These are phyloP conservation scores for Thelephora ganbajun DNA, from an alignment of 768 basidiomycete genomes.

Conservation along the genomic window DNA sequence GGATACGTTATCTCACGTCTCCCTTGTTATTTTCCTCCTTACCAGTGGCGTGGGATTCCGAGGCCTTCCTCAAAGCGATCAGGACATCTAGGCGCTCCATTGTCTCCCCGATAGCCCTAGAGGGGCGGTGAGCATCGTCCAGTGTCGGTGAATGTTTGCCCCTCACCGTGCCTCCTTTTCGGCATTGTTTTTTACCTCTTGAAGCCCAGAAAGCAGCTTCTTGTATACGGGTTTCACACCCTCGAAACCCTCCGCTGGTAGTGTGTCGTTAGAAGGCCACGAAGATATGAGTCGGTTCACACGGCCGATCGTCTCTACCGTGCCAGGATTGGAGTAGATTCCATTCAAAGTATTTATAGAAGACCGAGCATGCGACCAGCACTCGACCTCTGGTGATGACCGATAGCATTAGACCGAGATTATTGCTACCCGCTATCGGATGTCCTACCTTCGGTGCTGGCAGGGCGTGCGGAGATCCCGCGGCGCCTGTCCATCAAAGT, in stretches of 20 bases:
- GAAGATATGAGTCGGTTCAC: constrained; percentile 59
- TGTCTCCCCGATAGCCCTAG: constrained; percentile 57
- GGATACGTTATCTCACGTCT: not conserved
- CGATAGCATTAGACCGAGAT: constrained; percentile 5
- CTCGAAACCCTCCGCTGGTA: constrained; percentile 56
- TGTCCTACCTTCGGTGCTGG: constrained; percentile 59
- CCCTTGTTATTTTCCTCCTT: constrained; percentile 6
- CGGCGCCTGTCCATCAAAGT: constrained; percentile 52
- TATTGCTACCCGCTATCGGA: constrained; percentile 5
- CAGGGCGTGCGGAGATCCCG: constrained; percentile 43
- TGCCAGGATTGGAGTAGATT: constrained; percentile 34
- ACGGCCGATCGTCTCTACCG: constrained; percentile 48
- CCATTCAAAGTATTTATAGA: constrained; percentile 42
- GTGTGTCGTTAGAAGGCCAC: constrained; percentile 60
- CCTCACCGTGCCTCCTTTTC: constrained; percentile 54
- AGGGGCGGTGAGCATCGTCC: not conserved
- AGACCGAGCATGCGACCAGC: constrained; percentile 56
- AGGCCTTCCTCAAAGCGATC: constrained; percentile 59
- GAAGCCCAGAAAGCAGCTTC: constrained; percentile 46
- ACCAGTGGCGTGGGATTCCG: constrained; percentile 50
- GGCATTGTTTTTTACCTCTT: constrained; percentile 43
- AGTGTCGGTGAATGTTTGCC: not conserved
- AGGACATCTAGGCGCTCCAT: constrained; percentile 57
- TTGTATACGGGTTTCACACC: constrained; percentile 47
- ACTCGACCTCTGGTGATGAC: constrained; percentile 46